Percentiles rank a stretch among this genome's conserved stretches.
Evolutionary conservation across 2,329 filamentous ascomycete genomes (phyloP).

Genomic region (Aspergillus sp.): DNA sequence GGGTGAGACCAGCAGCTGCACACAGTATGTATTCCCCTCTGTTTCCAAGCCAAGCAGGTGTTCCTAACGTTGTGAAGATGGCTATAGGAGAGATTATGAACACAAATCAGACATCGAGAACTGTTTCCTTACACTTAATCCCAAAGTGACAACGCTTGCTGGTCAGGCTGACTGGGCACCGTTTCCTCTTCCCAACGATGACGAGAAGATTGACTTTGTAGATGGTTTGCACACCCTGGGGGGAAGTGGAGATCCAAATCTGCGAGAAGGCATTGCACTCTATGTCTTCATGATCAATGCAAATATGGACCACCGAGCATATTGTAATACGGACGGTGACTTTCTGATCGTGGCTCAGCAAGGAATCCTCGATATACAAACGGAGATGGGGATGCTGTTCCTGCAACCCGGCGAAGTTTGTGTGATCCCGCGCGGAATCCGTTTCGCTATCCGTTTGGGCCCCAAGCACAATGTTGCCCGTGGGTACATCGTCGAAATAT

Average conservation of each 20-base stretch:
- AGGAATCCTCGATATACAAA: conserved; percentile 64
- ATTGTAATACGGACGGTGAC: conserved; percentile 64
- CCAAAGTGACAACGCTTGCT: conserved; percentile 54
- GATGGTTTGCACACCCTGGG: conserved; percentile 56
- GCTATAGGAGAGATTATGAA: conserved; percentile 47
- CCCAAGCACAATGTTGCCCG: conserved; percentile 55
- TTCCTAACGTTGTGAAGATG: conserved; percentile 19
- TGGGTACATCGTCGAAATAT: conserved; percentile 66
- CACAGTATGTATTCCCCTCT: conserved; percentile 22
- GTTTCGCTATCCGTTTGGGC: conserved; percentile 58
- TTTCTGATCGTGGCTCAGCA: conserved; percentile 64
- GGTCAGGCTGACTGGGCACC: conserved; percentile 60
- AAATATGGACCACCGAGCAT: conserved; percentile 56
- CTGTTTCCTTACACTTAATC: conserved; percentile 42
- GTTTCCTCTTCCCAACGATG: conserved; percentile 50
- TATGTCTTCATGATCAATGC: conserved; percentile 58
- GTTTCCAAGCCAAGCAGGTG: neutral
- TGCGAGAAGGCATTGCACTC: conserved; percentile 55
- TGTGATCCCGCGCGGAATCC: conserved; percentile 62
- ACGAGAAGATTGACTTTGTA: conserved; percentile 57
- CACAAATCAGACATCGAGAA: conserved; percentile 32
- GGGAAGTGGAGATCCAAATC: conserved; percentile 56
- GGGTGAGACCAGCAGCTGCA: conserved; percentile 30
- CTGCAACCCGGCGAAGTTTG: conserved; percentile 65
- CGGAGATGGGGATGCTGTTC: conserved; percentile 62